A percentile compares a stretch with the other conserved stretches of the same genome.
Evolutionary conservation across 1,139 yeast species (phyloP).

Genomic region (Zygosaccharomyces pseudobailii): DNA sequence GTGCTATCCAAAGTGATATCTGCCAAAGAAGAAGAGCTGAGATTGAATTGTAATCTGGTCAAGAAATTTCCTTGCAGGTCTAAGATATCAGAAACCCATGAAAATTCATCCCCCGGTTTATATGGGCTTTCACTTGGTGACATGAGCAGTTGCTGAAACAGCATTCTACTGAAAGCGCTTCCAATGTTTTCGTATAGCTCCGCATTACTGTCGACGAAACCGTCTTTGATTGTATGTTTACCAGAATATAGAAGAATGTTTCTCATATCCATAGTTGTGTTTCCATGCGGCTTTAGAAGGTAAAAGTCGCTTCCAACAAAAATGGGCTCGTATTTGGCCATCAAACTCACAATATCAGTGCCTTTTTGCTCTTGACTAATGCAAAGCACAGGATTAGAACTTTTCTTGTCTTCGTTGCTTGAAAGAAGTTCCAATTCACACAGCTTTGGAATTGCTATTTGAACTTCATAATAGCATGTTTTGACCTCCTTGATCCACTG

Average conservation of each 20-base stretch:
- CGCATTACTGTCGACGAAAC: background rate
- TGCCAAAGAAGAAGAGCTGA: constrained; percentile 9
- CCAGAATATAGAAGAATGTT: constrained; percentile 23
- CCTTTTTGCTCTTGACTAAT: constrained; percentile 1
- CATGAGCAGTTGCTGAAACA: constrained; percentile 15
- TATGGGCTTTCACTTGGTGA: constrained; percentile 17
- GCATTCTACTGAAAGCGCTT: constrained; percentile 19
- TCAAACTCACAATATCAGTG: constrained; percentile 14
- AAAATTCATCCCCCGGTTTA: constrained; percentile 17
- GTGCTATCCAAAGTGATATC: constrained; percentile 9
- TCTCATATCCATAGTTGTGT: constrained; percentile 3
- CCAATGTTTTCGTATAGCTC: constrained; percentile 12
- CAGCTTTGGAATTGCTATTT: constrained; percentile 53
- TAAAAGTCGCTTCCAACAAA: constrained; percentile 27
- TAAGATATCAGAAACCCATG: constrained; percentile 25
- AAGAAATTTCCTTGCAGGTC: constrained; percentile 18
- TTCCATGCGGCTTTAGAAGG: constrained; percentile 15
- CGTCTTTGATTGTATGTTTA: constrained; percentile 1
- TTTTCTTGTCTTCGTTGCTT: constrained; percentile 23
- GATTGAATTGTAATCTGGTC: constrained; percentile 9
- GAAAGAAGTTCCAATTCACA: constrained; percentile 41
- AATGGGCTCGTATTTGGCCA: constrained; percentile 20
- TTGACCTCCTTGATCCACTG: constrained; percentile 55
- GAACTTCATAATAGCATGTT: constrained; percentile 68
- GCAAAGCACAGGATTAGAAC: constrained; percentile 21